These are phyloP conservation scores for Saccharomyces pastorianus DNA, from an alignment of 1,139 yeast species.

Conservation along the genomic window DNA sequence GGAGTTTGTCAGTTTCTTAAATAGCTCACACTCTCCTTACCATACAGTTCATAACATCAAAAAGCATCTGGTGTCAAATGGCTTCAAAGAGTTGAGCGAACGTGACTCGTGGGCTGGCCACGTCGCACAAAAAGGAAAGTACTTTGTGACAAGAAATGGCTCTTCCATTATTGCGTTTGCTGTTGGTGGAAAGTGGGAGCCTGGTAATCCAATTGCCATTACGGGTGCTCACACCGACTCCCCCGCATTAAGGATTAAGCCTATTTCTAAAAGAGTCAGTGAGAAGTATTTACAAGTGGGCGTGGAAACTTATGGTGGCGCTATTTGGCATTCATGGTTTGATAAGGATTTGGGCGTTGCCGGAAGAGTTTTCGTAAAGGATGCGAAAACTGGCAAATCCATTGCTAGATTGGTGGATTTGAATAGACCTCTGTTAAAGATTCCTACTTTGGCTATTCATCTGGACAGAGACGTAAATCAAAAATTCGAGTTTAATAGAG, in stretches of 20 bases:
- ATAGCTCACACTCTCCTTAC: constrained; percentile 87
- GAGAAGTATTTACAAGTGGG: constrained; percentile 88
- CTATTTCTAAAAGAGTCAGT: constrained; percentile 62
- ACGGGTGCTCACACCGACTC: constrained; percentile 95
- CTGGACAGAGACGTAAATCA: constrained; percentile 67
- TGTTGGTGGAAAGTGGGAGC: constrained; percentile 61
- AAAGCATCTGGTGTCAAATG: constrained; percentile 45
- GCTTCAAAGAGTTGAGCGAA: constrained; percentile 69
- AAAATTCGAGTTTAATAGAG: constrained; percentile 85
- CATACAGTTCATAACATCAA: constrained; percentile 76
- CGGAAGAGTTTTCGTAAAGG: constrained; percentile 73
- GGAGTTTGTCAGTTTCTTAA: constrained; percentile 69
- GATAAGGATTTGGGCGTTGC: constrained; percentile 90
- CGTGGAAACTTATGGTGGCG: constrained; percentile 92
- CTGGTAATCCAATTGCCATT: constrained; percentile 81
- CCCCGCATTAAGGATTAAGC: constrained; percentile 86
- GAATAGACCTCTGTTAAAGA: constrained; percentile 76
- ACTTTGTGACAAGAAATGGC: constrained; percentile 77
- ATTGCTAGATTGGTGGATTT: constrained; percentile 68
- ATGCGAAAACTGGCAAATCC: constrained; percentile 40
- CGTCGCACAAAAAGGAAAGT: constrained; percentile 52
- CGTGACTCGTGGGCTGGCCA: constrained; percentile 62
- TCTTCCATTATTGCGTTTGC: constrained; percentile 85
- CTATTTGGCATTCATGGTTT: constrained; percentile 82
- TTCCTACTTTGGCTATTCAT: constrained; percentile 93